A percentile compares a stretch with the other conserved stretches of the same genome.
Conservation (phyloP, 345 rosid species). For the Laguncularia racemosa region DNA sequence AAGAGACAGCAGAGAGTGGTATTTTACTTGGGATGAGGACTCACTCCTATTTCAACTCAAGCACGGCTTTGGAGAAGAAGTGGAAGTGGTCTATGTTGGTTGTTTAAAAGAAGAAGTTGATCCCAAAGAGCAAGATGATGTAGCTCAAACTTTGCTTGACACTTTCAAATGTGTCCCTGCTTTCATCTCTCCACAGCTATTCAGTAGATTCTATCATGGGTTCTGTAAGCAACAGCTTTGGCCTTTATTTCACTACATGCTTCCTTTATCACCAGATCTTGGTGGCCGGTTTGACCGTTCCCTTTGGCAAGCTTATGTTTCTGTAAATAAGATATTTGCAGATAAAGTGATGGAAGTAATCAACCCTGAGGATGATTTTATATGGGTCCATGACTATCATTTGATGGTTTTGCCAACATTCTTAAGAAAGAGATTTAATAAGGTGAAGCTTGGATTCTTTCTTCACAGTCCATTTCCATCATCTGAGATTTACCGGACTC, state of each 20-base stretch:
- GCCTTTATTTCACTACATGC: slow-evolving; percentile 98
- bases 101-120: slow-evolving; percentile 69
- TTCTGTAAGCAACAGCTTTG: slow-evolving; percentile 92
- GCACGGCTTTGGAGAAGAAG: slow-evolving; percentile 84
- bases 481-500: slow-evolving; percentile 84
- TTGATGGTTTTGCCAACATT: slow-evolving; percentile 91
- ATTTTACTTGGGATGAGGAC: slow-evolving; percentile 88
- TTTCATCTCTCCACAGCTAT: slow-evolving; percentile 65
- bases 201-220: slow-evolving; percentile 80
- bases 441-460: slow-evolving; percentile 87
- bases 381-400: slow-evolving; percentile 97
- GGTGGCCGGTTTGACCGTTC: slow-evolving; percentile 88
- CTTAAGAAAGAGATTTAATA: slow-evolving; percentile 78
- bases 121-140: slow-evolving; percentile 62
- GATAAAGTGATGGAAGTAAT: slow-evolving; percentile 96
- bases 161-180: slow-evolving; percentile 94
- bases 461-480: slow-evolving; percentile 96
- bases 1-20: slow-evolving; percentile 40
- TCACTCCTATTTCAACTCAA: slow-evolving; percentile 90
- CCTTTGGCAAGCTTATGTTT: slow-evolving; percentile 88
- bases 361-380: slow-evolving; percentile 86
- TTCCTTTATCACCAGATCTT: slow-evolving; percentile 80
- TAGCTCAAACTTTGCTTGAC: slow-evolving; percentile 74
- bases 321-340: slow-evolving; percentile 90
- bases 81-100: slow-evolving; percentile 88